Base-by-base conservation (phyloP, 2,329 filamentous ascomycete genomes). In the Coniosporium tulheliwenetii region DNA sequence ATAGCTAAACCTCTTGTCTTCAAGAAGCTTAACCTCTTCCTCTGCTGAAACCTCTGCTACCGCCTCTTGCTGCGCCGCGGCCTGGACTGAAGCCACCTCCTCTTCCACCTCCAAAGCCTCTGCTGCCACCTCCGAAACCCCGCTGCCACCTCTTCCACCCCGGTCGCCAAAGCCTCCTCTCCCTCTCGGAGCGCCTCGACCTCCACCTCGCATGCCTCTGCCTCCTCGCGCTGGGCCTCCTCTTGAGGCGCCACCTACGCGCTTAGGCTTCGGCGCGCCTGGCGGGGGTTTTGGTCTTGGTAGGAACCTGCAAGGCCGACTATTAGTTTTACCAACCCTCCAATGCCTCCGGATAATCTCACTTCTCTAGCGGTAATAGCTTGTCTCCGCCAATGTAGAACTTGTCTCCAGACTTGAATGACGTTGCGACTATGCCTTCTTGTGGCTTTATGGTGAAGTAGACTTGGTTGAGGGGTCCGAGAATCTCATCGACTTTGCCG, bases 361-460 rank as follows among this genome's bases (percentile, higher is more conserved):
- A 76, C 72, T 82, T 86, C 64, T 98, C 91, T 53, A 96, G 69
- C 36, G 91, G 89, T 46, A 98, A 71, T 40, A 95, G 77, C 72
- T 95, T 98, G 68, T 96, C 91, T 56, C 79, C 76, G 52, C 81
- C 84, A 57, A 96, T 94, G 71, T 79, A 98, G 67, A 98, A 93
- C 69, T 93, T 94, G 72, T 96, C 91, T 59, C 91, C 91, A 47
- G 79, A 67, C 71, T 95, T 93, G 79, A 96, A 98, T 34, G 83
- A 91, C 44, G 79, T 77, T 46, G 91, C 86, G 64, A 93, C 83
- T 61, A 98, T 96, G 53, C 91, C 91, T 61, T 96, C 89, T 60
- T 85, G 79, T 41, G 89, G 87, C 70, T 96, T 96, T 64, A 98
- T 82, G 55, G 89, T 96, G 73, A 98, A 98, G 71, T 82, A 94